Evolutionary conservation across 176 grass and related monocot genomes (phyloP).

Genomic region (Urochloa ruziziensis): DNA sequence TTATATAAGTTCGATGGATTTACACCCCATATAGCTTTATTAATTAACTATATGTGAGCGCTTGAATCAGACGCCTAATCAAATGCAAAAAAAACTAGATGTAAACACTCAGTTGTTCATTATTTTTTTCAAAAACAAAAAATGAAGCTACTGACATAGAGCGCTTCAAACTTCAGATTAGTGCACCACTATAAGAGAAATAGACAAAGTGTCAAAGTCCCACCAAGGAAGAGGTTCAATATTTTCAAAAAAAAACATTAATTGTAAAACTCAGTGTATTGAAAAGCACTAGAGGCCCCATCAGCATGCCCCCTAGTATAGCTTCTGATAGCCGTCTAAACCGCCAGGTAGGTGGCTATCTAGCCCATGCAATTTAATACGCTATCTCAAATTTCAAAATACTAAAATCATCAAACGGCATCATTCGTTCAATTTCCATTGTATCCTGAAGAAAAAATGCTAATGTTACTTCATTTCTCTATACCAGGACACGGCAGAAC

Average conservation of each 20-base stretch:
- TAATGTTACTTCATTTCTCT: background rate
- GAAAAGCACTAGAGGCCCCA: background rate
- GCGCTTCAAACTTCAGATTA: no score
- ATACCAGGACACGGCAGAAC: background rate
- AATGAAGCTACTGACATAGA: no score
- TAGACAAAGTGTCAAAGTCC: background rate
- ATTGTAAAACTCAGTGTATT: background rate
- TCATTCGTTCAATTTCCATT: background rate
- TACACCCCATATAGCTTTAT: no score
- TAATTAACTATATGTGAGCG: no score
- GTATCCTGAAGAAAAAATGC: background rate
- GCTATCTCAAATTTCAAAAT: background rate
- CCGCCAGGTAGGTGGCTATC: background rate
- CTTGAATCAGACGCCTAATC: no score
- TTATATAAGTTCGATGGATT: no score
- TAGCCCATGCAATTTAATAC: background rate
- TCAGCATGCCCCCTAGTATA: background rate
- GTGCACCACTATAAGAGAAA: background rate
- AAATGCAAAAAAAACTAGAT: no score
- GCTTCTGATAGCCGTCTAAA: background rate
- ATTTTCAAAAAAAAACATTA: background rate
- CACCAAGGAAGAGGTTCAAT: background rate
- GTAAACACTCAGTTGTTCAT: no score
- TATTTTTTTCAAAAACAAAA: no score
- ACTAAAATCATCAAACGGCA: background rate